Conservation (phyloP, 1,284 basidiomycete genomes). For the Rhodotorula glutinis region DNA sequence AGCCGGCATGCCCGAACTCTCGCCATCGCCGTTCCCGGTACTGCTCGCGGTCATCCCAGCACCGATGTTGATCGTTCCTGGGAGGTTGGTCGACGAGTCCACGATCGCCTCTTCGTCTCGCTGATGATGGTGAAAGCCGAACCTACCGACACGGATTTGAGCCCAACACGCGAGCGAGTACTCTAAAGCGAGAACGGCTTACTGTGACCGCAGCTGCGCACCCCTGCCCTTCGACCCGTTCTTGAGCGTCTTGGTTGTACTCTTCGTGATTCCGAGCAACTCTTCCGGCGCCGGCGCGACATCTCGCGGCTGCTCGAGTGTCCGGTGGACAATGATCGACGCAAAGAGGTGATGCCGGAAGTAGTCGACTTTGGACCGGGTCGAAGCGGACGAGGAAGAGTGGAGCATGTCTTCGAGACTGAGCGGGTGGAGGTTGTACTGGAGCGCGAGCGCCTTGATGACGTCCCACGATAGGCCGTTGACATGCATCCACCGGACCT, state of each 20-base stretch:
- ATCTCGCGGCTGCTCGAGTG: constrained; percentile 31
- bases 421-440: constrained; percentile 66
- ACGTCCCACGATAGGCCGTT: constrained; percentile 69
- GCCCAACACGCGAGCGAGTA: too few relatives aligned
- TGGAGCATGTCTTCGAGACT: constrained; percentile 63
- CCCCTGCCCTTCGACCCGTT: constrained; percentile 1
- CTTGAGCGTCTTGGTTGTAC: constrained; percentile 15
- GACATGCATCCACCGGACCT: constrained; percentile 64
- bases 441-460: constrained; percentile 61
- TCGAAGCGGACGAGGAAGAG: constrained; percentile 50
- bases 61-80: not conserved
- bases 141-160: not conserved
- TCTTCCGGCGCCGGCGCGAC: constrained; percentile 39
- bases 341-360: constrained; percentile 65
- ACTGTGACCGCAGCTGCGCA: constrained; percentile 12
- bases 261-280: not conserved
- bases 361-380: constrained; percentile 64
- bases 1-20: not conserved
- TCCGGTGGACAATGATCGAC: constrained; percentile 59
- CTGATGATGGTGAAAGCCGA: constrained; percentile 17
- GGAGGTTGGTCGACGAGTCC: constrained; percentile 4
- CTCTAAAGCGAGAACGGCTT: not conserved
- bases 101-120: constrained; percentile 19
- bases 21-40: not conserved
- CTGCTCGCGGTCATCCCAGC: not conserved